Percentiles rank a stretch among this genome's conserved stretches.
phyloP scores from a whole-genome alignment of 345 rosid genomes.

The Ricinus communis region DNA sequence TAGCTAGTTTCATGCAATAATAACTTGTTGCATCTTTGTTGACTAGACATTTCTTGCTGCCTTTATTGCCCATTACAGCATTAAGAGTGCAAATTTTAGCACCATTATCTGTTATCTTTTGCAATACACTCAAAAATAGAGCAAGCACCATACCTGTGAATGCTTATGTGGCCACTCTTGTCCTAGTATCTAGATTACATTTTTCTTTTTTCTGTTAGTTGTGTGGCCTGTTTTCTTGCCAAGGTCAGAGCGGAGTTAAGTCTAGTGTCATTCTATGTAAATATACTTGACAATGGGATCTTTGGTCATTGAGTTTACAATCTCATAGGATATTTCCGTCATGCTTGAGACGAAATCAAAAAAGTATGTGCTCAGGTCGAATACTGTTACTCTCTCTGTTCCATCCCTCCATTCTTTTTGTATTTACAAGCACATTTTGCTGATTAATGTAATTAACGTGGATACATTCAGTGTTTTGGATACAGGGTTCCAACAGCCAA shows the following conservation, averaged over 20 bases:
- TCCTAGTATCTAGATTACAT: not conserved
- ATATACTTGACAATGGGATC: not conserved
- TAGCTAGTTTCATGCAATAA: not conserved
- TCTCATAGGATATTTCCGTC: not conserved
- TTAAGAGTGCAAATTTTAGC: too few species aligned
- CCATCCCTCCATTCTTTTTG: not conserved
- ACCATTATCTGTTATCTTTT: not conserved
- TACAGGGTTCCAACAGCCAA: constrained; percentile 27
- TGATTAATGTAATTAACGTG: not conserved
- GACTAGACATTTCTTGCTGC: not conserved
- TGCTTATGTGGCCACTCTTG: not conserved
- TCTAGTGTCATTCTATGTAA: not conserved
- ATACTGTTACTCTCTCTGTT: not conserved
- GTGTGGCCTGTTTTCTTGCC: not conserved
- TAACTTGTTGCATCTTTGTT: not conserved
- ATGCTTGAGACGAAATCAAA: not conserved
- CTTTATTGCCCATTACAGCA: not conserved
- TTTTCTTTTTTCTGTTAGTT: not conserved
- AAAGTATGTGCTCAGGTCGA: not conserved
- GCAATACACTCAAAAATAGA: not conserved
- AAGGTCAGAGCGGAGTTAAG: not conserved
- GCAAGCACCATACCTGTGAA: not conserved
- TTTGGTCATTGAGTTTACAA: not conserved
- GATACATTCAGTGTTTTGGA: constrained; percentile 1
- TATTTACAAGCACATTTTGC: not conserved